These are phyloP conservation scores for Fusarium marasasianum DNA, from an alignment of 2,329 filamentous ascomycete genomes.

Conservation along the genomic window DNA sequence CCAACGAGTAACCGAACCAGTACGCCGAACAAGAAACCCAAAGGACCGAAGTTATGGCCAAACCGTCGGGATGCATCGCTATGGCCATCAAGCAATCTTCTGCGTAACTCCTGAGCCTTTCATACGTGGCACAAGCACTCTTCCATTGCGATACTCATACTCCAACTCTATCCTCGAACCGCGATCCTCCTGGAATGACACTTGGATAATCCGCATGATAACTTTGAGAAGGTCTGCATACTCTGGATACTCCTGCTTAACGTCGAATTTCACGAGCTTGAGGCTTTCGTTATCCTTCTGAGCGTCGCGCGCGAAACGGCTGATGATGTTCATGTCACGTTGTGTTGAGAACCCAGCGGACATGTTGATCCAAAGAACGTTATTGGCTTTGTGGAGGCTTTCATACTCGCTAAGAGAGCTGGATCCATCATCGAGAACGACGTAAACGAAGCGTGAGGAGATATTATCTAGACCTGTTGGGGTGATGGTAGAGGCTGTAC, in stretches of 20 bases:
- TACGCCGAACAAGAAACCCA: neutral
- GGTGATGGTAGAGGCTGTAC: neutral
- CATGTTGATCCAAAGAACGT: slow-evolving; percentile 15
- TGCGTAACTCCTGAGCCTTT: neutral
- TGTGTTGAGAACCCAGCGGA: rapidly evolving
- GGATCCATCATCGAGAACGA: slow-evolving; percentile 3
- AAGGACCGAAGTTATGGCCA: no score
- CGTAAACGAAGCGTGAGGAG: neutral
- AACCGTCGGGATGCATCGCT: no score
- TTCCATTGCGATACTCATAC: slow-evolving; percentile 8
- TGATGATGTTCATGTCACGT: neutral
- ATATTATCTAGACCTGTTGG: rapidly evolving
- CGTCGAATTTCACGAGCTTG: neutral
- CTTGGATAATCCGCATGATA: neutral
- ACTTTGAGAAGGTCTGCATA: neutral
- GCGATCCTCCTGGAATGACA: slow-evolving; percentile 12
- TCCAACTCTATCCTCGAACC: neutral
- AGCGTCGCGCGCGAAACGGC: neutral
- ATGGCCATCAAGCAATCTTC: neutral
- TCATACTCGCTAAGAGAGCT: rapidly evolving
- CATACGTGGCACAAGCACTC: neutral
- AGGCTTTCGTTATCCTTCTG: neutral
- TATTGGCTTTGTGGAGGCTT: rapidly evolving
- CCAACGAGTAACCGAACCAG: neutral
- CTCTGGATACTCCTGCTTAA: neutral